Percentiles rank a stretch among this genome's conserved stretches.
Evolutionary conservation across 768 basidiomycete species (phyloP).

Genomic region (Cytidiella melzeri): DNA sequence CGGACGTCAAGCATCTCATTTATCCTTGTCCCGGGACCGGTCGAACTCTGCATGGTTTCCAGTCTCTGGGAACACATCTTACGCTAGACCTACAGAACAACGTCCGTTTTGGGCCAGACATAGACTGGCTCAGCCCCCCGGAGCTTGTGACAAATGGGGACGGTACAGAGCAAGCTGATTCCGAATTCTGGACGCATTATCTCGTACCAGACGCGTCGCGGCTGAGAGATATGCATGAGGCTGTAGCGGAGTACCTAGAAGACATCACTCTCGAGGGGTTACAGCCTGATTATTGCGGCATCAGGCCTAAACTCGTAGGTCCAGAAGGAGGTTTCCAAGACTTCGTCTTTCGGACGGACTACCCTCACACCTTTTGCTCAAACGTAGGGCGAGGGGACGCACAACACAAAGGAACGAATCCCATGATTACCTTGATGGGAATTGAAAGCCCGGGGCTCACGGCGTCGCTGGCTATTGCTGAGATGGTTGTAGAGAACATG

Average conservation of each 20-base stretch:
- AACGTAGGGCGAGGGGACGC: constrained; percentile 6
- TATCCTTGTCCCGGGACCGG: constrained; percentile 84
- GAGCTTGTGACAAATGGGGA: constrained; percentile 23
- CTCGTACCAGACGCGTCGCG: constrained; percentile 59
- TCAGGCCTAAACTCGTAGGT: constrained; percentile 81
- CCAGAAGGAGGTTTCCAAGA: constrained; percentile 78
- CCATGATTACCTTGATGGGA: constrained; percentile 80
- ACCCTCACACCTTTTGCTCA: constrained; percentile 33
- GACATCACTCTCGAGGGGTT: constrained; percentile 53
- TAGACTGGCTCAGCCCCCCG: constrained; percentile 76
- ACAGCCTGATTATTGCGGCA: constrained; percentile 76
- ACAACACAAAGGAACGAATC: constrained; percentile 22
- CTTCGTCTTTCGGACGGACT: constrained; percentile 68
- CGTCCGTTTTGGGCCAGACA: constrained; percentile 88
- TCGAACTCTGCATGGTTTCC: constrained; percentile 54
- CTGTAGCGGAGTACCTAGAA: constrained; percentile 73
- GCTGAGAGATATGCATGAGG: constrained; percentile 58
- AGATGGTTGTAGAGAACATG: constrained; percentile 66
- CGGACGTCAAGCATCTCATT: constrained; percentile 66
- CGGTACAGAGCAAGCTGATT: constrained; percentile 34
- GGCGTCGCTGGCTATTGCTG: constrained; percentile 79
- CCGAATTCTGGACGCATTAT: constrained; percentile 72
- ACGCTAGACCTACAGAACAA: constrained; percentile 82
- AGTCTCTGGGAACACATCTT: constrained; percentile 88
- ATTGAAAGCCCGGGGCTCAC: constrained; percentile 95